phyloP scores from a whole-genome alignment of 208 protist species.

The Leptomonas seymouri region DNA sequence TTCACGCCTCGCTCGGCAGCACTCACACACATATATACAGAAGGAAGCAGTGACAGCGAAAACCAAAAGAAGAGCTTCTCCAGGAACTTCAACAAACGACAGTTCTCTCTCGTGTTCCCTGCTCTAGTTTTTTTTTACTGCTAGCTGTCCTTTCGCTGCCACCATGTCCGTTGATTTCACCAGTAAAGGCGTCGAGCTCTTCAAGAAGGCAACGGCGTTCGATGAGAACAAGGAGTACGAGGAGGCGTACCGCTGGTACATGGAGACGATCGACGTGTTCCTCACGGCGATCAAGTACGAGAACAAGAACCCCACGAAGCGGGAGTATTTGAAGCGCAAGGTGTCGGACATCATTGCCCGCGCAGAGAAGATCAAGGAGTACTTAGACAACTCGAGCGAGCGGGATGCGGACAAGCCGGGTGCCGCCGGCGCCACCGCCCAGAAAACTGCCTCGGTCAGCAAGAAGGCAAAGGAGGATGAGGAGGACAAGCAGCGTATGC shows the following conservation, averaged over 20 bases:
- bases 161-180: constrained; percentile 95
- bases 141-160: no score
- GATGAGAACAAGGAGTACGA: constrained; percentile 95
- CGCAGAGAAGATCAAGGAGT: constrained; percentile 96
- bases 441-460: constrained; percentile 68
- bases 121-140: no score
- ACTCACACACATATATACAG: no score
- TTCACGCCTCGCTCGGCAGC: no score
- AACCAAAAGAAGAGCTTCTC: no score
- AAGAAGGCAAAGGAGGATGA: constrained; percentile 94
- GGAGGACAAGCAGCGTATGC: constrained; percentile 92
- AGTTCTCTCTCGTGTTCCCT: no score
- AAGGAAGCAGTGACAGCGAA: no score
- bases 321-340: constrained; percentile 91
- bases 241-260: constrained; percentile 94
- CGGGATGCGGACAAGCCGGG: constrained; percentile 38
- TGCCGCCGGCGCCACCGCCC: constrained; percentile 37
- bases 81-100: no score
- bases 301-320: constrained; percentile 95
- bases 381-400: constrained; percentile 84
- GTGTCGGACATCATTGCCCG: constrained; percentile 94
- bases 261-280: constrained; percentile 95
- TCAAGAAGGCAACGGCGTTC: constrained; percentile 89
- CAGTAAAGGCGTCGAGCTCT: constrained; percentile 93
- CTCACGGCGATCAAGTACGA: constrained; percentile 96